phyloP scores from a whole-genome alignment of 2,329 filamentous ascomycete genomes.

The Leptoxyphium fumago region DNA sequence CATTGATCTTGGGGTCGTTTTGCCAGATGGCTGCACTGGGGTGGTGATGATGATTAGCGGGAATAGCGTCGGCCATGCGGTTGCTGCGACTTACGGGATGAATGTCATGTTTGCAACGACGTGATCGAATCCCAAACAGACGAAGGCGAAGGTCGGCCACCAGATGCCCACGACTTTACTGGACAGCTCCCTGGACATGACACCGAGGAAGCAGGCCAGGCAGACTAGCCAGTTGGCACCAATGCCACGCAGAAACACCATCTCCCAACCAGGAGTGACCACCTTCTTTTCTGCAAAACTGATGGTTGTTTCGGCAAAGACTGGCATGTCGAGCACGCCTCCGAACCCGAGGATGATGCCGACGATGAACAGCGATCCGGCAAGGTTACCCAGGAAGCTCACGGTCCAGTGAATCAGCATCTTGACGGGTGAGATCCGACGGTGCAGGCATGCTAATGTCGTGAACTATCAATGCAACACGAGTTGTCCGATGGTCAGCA shows the following conservation, averaged over 20 bases:
- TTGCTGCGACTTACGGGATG: constrained; percentile 15
- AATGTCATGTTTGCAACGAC: constrained; percentile 41
- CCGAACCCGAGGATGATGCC: constrained; percentile 16
- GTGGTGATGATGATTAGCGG: no score
- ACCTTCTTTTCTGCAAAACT: constrained; percentile 34
- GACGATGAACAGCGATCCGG: constrained; percentile 14
- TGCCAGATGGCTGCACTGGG: constrained; percentile 28
- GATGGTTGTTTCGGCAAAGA: constrained; percentile 31
- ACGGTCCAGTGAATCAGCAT: constrained; percentile 9
- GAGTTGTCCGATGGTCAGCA: no score
- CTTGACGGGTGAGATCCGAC: constrained; percentile 7
- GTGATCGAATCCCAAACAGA: constrained; percentile 34
- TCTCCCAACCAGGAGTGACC: constrained; percentile 32
- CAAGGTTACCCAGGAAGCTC: constrained; percentile 16
- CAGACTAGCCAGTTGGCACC: constrained; percentile 44
- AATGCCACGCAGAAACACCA: constrained; percentile 40
- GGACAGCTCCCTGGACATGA: constrained; percentile 35
- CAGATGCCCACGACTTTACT: constrained; percentile 43
- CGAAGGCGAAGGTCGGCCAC: constrained; percentile 42
- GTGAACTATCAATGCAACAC: constrained; percentile 7
- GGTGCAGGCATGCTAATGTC: constrained; percentile 9
- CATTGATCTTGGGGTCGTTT: constrained; percentile 27
- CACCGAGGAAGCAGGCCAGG: constrained; percentile 34
- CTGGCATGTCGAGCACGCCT: constrained; percentile 18
- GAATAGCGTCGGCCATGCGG: no score